Evolutionary conservation across 345 rosid genomes (phyloP).

Genomic region (Hibiscus tridactylites): DNA sequence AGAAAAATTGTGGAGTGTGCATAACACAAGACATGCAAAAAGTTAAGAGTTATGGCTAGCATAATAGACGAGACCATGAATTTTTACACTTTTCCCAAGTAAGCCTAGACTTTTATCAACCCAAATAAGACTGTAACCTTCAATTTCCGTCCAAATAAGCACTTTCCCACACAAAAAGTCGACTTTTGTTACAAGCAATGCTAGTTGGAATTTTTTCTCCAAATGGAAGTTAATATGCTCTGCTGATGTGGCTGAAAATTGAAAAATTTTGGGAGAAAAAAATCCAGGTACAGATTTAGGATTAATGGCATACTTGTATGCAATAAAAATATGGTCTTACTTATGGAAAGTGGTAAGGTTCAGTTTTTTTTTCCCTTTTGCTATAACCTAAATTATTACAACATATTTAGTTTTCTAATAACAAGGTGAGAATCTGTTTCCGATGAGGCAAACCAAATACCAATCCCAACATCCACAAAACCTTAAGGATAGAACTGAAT

Average conservation of each 20-base stretch:
- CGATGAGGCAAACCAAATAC: not conserved
- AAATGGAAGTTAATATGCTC: not conserved
- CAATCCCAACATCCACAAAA: not conserved
- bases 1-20: not conserved
- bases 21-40: not conserved
- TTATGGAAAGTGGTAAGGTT: not conserved
- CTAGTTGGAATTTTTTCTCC: not conserved
- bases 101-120: not conserved
- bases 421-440: not conserved
- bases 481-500: not conserved
- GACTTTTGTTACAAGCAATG: not conserved
- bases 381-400: not conserved
- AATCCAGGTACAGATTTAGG: not conserved
- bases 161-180: not conserved
- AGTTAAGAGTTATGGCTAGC: not conserved
- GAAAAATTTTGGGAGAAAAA: not conserved
- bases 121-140: not conserved
- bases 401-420: not conserved
- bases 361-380: not conserved
- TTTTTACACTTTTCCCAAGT: not conserved
- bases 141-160: not conserved
- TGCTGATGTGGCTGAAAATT: not conserved
- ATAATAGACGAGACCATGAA: not conserved
- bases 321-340: not conserved
- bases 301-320: not conserved